Conservation (phyloP, 2,329 filamentous ascomycete species). For the Epichloe festucae region DNA sequence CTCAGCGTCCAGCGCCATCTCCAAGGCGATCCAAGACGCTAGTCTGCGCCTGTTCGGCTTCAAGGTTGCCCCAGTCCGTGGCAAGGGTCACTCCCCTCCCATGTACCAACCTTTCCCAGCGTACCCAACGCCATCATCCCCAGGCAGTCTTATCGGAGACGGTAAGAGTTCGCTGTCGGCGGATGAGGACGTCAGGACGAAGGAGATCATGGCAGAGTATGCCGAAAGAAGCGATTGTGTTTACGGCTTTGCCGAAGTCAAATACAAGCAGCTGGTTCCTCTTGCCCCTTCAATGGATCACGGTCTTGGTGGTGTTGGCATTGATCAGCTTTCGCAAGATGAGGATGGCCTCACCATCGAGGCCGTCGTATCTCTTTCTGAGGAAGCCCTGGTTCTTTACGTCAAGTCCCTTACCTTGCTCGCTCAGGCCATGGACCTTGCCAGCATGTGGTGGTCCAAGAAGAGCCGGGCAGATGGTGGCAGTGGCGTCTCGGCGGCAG, state of each 20-base stretch:
- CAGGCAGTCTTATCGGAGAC: conserved; percentile 53
- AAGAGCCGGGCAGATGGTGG: conserved; percentile 54
- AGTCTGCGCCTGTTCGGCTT: conserved; percentile 63
- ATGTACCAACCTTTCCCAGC: conserved; percentile 72
- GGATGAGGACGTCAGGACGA: conserved; percentile 69
- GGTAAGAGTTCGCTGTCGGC: conserved; percentile 39
- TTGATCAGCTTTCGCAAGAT: conserved; percentile 39
- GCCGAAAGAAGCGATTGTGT: conserved; percentile 92
- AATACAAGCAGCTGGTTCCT: conserved; percentile 93
- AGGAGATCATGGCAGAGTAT: conserved; percentile 78
- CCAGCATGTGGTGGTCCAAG: conserved; percentile 79
- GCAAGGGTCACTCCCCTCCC: conserved; percentile 60
- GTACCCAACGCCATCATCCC: conserved; percentile 57
- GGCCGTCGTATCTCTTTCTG: conserved; percentile 73
- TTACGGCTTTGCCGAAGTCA: conserved; percentile 95
- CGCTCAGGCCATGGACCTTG: conserved; percentile 91
- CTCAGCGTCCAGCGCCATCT: conserved; percentile 80
- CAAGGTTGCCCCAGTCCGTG: conserved; percentile 52
- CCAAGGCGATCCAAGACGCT: conserved; percentile 89
- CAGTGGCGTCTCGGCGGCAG: conserved; percentile 25
- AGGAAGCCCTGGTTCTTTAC: conserved; percentile 90
- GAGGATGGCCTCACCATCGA: conserved; percentile 75
- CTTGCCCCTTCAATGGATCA: conserved; percentile 67
- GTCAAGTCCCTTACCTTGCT: conserved; percentile 86
- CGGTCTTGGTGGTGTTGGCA: conserved; percentile 49